Evolutionary conservation across 1,284 basidiomycete species (phyloP).

Genomic region (Afroboletus lepidellus): DNA sequence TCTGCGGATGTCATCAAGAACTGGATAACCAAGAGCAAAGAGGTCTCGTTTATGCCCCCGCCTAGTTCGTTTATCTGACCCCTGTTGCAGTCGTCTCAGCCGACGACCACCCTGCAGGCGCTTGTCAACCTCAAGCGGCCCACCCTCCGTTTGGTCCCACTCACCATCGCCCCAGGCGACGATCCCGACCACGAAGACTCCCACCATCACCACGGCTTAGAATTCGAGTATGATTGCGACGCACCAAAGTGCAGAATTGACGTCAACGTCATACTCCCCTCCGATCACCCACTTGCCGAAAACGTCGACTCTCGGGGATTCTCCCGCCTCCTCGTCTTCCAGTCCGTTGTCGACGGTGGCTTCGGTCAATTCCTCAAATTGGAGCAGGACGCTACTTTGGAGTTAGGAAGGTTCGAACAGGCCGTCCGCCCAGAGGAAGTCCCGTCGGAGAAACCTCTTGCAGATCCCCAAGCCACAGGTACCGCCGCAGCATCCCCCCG

Average conservation of each 20-base stretch:
- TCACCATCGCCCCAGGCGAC: conserved; percentile 46
- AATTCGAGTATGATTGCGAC: conserved; percentile 89
- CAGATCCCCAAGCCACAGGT: conserved; percentile 20
- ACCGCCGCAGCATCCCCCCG: conserved; percentile 11
- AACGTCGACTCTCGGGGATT: conserved; percentile 41
- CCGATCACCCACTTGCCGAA: conserved; percentile 51
- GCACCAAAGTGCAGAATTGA: conserved; percentile 78
- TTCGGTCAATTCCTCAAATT: conserved; percentile 73
- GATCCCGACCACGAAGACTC: conserved; percentile 44
- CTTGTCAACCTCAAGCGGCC: conserved; percentile 90
- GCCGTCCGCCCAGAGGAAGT: conserved; percentile 8
- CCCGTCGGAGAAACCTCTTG: conserved; percentile 15
- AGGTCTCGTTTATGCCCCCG: conserved; percentile 44
- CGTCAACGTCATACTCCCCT: conserved; percentile 67
- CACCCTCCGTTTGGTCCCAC: conserved; percentile 69
- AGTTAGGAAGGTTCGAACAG: conserved; percentile 64
- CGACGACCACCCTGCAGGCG: conserved; percentile 88
- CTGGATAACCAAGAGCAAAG: conserved; percentile 85
- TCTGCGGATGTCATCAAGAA: conserved; percentile 53
- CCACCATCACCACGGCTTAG: conserved; percentile 68
- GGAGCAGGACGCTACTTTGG: conserved; percentile 71
- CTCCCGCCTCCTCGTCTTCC: conserved; percentile 64
- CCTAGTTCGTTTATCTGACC: neutral
- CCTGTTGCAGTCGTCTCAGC: conserved; percentile 59
- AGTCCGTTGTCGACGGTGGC: conserved; percentile 74